These are phyloP conservation scores for Kodamaea suecica DNA, from an alignment of 1,139 yeast genomes.

Conservation along the genomic window DNA sequence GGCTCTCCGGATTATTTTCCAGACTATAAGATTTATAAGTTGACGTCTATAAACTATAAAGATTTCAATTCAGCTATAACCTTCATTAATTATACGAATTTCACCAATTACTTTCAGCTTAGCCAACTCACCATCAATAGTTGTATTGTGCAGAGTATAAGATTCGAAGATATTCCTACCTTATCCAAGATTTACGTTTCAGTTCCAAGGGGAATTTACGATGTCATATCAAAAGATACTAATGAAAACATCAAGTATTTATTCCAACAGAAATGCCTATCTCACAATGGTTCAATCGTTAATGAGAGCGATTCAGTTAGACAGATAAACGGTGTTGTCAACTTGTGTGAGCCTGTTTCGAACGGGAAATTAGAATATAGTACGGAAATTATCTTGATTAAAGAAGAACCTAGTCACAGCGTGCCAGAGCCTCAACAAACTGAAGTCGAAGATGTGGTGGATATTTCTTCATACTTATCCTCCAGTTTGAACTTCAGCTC, in stretches of 20 bases:
- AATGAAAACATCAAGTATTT: constrained; percentile 26
- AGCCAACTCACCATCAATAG: constrained; percentile 34
- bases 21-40: constrained; percentile 34
- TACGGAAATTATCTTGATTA: constrained; percentile 55
- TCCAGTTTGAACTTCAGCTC: constrained; percentile 28
- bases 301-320: constrained; percentile 34
- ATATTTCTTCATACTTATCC: constrained; percentile 37
- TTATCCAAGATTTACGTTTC: constrained; percentile 35
- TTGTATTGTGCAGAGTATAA: constrained; percentile 33
- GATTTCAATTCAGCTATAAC: constrained; percentile 24
- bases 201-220: constrained; percentile 46
- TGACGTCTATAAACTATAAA: constrained; percentile 22
- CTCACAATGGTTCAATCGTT: constrained; percentile 32
- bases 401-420: constrained; percentile 6
- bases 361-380: constrained; percentile 53
- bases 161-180: constrained; percentile 24
- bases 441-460: constrained; percentile 17
- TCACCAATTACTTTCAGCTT: constrained; percentile 21
- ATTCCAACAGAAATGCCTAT: constrained; percentile 26
- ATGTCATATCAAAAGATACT: constrained; percentile 29
- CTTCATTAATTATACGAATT: constrained; percentile 37
- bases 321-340: constrained; percentile 48
- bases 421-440: too few relatives aligned
- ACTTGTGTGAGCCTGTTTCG: constrained; percentile 68
- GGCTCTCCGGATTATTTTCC: constrained; percentile 46